Conservation (phyloP, 169 alveolate genomes). For the Plasmodium yoelii region DNA sequence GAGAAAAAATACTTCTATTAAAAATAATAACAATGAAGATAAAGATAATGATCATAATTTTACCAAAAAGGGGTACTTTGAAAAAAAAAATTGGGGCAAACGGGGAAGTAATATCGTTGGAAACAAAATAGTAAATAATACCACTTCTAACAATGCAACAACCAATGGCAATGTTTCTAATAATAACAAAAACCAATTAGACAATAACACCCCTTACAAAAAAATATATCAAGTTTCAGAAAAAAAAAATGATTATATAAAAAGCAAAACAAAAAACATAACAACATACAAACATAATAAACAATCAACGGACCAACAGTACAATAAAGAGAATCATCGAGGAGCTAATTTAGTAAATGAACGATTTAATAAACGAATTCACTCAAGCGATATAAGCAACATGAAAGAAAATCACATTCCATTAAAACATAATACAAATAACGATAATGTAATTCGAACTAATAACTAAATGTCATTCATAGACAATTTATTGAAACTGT, state of each 20-base stretch:
- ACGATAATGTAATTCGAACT: conserved; percentile 5
- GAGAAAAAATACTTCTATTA: conserved; percentile 8
- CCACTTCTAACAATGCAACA: too few species aligned
- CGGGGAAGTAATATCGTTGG: conserved; percentile 5
- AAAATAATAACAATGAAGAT: conserved; percentile 22
- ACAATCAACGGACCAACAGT: not conserved
- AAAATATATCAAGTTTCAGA: conserved; percentile 21
- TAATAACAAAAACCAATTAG: not conserved
- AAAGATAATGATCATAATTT: conserved; percentile 18
- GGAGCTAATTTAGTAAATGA: conserved; percentile 24
- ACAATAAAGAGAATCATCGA: conserved; percentile 19
- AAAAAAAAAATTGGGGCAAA: conserved; percentile 9
- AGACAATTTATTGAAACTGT: too few species aligned
- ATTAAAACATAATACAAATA: conserved; percentile 11
- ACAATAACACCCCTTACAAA: conserved; percentile 8
- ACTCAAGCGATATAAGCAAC: conserved; percentile 23
- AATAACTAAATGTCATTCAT: not conserved
- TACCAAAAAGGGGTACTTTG: conserved; percentile 14
- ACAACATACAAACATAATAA: conserved; percentile 10
- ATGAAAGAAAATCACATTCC: conserved; percentile 10
- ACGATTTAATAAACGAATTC: conserved; percentile 22
- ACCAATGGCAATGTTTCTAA: not conserved
- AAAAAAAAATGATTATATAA: conserved; percentile 17
- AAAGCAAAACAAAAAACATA: conserved; percentile 9
- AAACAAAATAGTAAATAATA: conserved; percentile 7